Base-by-base conservation (phyloP, 805 yeast genomes). In the Suhomyces xylopsoci region DNA sequence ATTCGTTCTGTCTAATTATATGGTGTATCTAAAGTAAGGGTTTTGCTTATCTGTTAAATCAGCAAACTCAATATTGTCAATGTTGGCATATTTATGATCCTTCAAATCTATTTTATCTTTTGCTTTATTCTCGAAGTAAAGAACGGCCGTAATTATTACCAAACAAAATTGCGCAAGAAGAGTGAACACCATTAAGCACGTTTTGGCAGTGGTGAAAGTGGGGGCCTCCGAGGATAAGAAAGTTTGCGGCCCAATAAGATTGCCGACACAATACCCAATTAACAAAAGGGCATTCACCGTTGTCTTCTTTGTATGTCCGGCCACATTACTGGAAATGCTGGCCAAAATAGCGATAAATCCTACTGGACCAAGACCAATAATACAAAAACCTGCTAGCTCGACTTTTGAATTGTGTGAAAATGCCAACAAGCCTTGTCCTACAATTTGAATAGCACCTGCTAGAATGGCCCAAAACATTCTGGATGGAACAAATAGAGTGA, bases 251-350 rank as follows among this genome's bases (percentile, higher is more conserved):
- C 87, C 87, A 47, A 74, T 66, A 47, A 80, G 66, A 60, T 81
- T 83, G 20, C 87, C 87, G 7, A 71, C 78, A 62, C 83, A 78
- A 64, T 76, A 81, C 5, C 78, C 80, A 47, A 82, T 61, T 41
- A 82, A 69, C 52, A 69, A 64, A 28, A 78, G 56, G 1, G 81
- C 78, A 59, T 73, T 79, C 1, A 71, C 76, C 2, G 79, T 70
- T 46, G 73, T 65, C 62, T 81, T 81, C 68, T 83, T 83, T 9
- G 87, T 81, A 59, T 77, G 79, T 7, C 88, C 88, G 6, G 81
- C 81, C 46, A 76, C 72, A 58, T 81, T 81, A 5, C 81, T 68
- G 25, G 82, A 72, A 28, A 79, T 62, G 49, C 67, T 55, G 1
- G 78, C 68, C 45, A 71, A 55, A 26, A 69, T 53, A 54, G 68